These are phyloP conservation scores for Alternaria gaisen DNA, from an alignment of 2,329 filamentous ascomycete species.

Conservation along the genomic window DNA sequence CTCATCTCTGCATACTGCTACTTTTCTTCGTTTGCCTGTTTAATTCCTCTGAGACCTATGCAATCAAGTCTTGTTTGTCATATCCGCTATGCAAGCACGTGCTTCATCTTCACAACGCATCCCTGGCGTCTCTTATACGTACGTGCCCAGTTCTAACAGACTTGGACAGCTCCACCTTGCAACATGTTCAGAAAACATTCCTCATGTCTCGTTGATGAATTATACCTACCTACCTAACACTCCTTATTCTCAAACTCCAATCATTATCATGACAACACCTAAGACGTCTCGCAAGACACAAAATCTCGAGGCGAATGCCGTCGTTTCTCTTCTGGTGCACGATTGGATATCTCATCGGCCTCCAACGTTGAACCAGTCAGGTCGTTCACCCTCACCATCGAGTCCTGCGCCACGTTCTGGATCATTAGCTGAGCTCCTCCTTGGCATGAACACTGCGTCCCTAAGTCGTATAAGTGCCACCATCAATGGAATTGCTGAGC, in stretches of 20 bases:
- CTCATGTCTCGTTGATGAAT: conserved; percentile 97
- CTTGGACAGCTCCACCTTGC: conserved; percentile 83
- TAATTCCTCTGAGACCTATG: not conserved
- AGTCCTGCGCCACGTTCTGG: conserved; percentile 62
- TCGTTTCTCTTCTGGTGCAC: conserved; percentile 93
- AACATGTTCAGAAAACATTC: conserved; percentile 82
- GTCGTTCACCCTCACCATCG: conserved; percentile 69
- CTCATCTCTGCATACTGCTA: not conserved
- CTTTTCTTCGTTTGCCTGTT: conserved; percentile 8
- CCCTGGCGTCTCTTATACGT: not conserved
- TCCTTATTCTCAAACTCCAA: conserved; percentile 69
- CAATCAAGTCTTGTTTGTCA: not conserved
- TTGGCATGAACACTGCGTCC: conserved; percentile 90
- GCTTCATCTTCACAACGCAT: not conserved
- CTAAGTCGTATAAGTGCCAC: conserved; percentile 90
- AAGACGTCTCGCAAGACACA: conserved; percentile 79
- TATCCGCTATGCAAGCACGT: not conserved
- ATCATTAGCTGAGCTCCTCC: conserved; percentile 80
- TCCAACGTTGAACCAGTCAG: conserved; percentile 68
- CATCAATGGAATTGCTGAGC: conserved; percentile 84
- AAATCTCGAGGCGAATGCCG: conserved; percentile 84
- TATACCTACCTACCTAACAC: conserved; percentile 89
- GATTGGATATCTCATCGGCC: conserved; percentile 97
- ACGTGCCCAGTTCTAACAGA: conserved; percentile 11
- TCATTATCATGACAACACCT: conserved; percentile 93